Base-by-base conservation (phyloP, 1,139 yeast species). In the Yamadazyma conglobata region DNA sequence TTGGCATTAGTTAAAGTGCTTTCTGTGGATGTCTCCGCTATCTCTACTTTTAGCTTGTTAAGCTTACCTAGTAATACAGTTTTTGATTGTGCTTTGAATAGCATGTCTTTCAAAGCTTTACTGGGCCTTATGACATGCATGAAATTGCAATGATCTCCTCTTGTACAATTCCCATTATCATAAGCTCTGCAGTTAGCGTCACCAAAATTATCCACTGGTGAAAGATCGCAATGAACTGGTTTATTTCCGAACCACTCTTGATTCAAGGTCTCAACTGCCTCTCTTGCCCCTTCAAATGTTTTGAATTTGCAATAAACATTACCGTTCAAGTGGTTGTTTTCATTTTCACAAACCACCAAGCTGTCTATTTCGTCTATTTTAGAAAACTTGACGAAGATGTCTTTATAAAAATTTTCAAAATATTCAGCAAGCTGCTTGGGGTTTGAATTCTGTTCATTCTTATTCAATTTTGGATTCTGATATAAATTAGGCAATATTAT, bases 61-160 rank as follows among this genome's bases (percentile, higher is more conserved):
- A 43, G 20, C 12, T 32, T 35, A 9, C 25, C 27, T n/a, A 32
- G 22, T 11, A 48, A 30, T 8, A 45, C 45, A 24, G 51, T 45
- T 48, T 62, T 68, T 22, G 57, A 60, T 42, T 66, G 78, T 4
- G 65, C 54, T 31, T 44, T 46, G 38, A 47, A 51, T 34, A 83
- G 51, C 12, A 58, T 59, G 13, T 51, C 52, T 27, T 63, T 56
- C 19, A 81, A 48, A 12, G 51, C 60, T 10, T 52, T 49, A 2
- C 73, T 56, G 0, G 94, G 89, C 22, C 70, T 60, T 42, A 80
- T 67, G 2, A 82, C 70, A 54, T 89, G 97, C 73, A 88, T 83
- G 54, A 85, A 87, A 56, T 89, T 89, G 56, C 97, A 89, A 47
- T 73, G 72, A 19, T 82, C 87, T 1, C 88, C 91, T 50, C 97